These are phyloP conservation scores for Tylopilus plumbeoviolaceoides DNA, from an alignment of 768 basidiomycete genomes.

Conservation along the genomic window DNA sequence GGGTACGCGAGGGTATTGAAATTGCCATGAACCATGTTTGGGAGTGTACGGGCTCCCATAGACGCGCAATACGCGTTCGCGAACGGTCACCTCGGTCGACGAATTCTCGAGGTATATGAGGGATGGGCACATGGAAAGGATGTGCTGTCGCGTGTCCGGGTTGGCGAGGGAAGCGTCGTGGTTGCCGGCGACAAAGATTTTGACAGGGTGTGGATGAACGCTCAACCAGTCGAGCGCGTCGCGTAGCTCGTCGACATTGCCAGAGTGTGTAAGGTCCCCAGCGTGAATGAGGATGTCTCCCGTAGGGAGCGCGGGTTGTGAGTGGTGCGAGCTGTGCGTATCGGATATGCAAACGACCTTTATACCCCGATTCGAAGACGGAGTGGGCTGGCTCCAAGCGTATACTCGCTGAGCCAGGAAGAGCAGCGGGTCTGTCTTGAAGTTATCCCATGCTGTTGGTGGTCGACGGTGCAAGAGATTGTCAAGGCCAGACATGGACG, in stretches of 20 bases:
- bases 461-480: constrained; percentile 3
- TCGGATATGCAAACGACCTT: constrained; percentile 8
- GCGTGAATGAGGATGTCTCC: constrained; percentile 9
- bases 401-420: constrained; percentile 6
- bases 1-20: constrained; percentile 8
- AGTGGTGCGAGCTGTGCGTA: constrained; percentile 4
- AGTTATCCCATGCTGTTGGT: constrained; percentile 6
- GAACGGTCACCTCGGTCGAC: neutral
- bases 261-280: constrained; percentile 6
- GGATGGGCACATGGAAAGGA: constrained; percentile 1
- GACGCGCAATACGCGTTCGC: constrained; percentile 3
- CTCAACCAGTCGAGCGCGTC: constrained; percentile 9
- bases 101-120: constrained; percentile 12
- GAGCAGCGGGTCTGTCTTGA: constrained; percentile 4
- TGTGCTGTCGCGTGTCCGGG: neutral
- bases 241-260: constrained; percentile 1
- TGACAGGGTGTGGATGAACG: constrained; percentile 7
- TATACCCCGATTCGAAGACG: neutral
- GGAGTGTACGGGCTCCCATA: constrained; percentile 11
- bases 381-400: neutral
- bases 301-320: constrained; percentile 1
- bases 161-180: constrained; percentile 5
- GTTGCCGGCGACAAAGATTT: constrained; percentile 10
- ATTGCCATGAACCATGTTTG: constrained; percentile 4
- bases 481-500: constrained; percentile 3